phyloP scores from a whole-genome alignment of 106 monocot species.

The Acanthochlamys bracteata region DNA sequence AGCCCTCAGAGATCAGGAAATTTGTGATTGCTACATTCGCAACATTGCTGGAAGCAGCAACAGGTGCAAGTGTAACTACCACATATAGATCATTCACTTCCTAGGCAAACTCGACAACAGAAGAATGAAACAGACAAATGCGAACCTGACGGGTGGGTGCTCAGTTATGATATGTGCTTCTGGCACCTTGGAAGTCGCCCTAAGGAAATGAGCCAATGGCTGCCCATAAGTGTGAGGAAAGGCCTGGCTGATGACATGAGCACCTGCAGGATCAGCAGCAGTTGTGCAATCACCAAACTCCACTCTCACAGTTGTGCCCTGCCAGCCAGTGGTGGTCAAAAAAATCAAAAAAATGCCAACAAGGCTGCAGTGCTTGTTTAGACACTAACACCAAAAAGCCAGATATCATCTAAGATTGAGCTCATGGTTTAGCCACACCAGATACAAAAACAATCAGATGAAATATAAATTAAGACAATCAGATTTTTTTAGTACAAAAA shows the following conservation, averaged over 20 bases:
- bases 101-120: too few relatives aligned
- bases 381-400: background rate
- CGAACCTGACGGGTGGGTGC: slow-evolving; percentile 46
- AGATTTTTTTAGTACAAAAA: too few relatives aligned
- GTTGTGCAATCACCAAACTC: slow-evolving; percentile 61
- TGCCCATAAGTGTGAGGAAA: slow-evolving; percentile 73
- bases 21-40: too few relatives aligned
- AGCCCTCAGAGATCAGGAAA: too few relatives aligned
- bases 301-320: slow-evolving; percentile 61
- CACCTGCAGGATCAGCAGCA: slow-evolving; percentile 36
- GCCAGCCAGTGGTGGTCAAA: background rate
- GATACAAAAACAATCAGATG: too few relatives aligned
- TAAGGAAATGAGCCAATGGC: slow-evolving; percentile 67
- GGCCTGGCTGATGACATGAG: slow-evolving; percentile 44
- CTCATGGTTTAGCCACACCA: too few relatives aligned
- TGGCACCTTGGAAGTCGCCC: slow-evolving; percentile 38
- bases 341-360: background rate
- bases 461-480: too few relatives aligned
- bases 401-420: background rate
- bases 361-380: background rate
- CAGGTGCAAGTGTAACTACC: too few relatives aligned
- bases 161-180: slow-evolving; percentile 67
- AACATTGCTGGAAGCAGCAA: too few relatives aligned
- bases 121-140: too few relatives aligned
- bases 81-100: too few relatives aligned